phyloP scores from a whole-genome alignment of 768 basidiomycete genomes.

The Amanita pseudoporphyria region DNA sequence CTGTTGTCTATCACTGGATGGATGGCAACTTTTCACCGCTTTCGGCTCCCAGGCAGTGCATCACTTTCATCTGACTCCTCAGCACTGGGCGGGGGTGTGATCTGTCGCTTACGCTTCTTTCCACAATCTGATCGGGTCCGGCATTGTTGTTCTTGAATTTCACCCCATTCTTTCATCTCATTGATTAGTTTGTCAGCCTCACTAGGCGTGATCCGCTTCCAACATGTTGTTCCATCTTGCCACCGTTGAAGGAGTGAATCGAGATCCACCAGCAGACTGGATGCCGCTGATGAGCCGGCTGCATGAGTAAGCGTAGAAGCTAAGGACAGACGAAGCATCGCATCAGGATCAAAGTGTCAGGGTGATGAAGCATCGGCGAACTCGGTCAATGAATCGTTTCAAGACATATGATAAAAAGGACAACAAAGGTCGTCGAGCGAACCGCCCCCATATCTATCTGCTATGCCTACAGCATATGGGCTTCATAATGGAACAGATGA shows the following conservation, averaged over 20 bases:
- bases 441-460: too few species aligned
- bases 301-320: too few species aligned
- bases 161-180: neutral
- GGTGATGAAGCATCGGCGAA: too few species aligned
- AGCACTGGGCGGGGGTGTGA: neutral
- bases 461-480: too few species aligned
- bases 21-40: neutral
- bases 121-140: conserved; percentile 6
- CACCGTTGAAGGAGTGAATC: conserved; percentile 9
- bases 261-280: conserved; percentile 6
- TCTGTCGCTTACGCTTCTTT: conserved; percentile 4
- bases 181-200: conserved; percentile 8
- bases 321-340: too few species aligned
- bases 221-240: conserved; percentile 7
- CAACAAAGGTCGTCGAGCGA: too few species aligned
- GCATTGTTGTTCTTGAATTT: conserved; percentile 1
- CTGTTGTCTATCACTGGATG: too few species aligned
- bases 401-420: too few species aligned
- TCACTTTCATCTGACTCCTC: neutral
- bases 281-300: too few species aligned
- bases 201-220: conserved; percentile 8
- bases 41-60: neutral
- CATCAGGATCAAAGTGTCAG: too few species aligned
- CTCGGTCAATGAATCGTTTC: too few species aligned
- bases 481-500: too few species aligned